These are phyloP conservation scores for Phytophthora syringae DNA, from an alignment of 352 stramenopile genomes.

Conservation along the genomic window DNA sequence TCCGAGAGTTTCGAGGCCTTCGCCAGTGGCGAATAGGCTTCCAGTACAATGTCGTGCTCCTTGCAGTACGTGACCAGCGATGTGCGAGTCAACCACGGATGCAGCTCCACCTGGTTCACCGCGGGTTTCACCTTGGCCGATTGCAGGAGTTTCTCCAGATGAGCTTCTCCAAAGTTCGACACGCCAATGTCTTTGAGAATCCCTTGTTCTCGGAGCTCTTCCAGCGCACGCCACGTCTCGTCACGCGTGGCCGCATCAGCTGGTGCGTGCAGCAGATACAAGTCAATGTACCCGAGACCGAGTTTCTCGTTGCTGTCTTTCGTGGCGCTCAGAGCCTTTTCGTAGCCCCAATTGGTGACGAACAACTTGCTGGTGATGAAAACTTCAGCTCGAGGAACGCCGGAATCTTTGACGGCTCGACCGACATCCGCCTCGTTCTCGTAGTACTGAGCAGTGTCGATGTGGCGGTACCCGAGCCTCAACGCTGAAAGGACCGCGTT, in stretches of 20 bases:
- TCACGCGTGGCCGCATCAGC: constrained; percentile 44
- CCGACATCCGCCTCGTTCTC: too few relatives aligned
- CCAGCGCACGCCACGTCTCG: constrained; percentile 48
- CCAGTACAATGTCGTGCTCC: constrained; percentile 50
- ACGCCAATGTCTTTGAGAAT: constrained; percentile 87
- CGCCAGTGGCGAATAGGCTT: constrained; percentile 68
- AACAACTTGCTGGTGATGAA: constrained; percentile 89
- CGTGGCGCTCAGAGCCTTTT: constrained; percentile 55
- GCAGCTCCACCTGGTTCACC: constrained; percentile 85
- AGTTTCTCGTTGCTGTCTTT: constrained; percentile 60
- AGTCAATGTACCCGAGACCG: constrained; percentile 81
- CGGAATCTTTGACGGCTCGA: constrained; percentile 67
- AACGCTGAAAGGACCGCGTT: too few relatives aligned
- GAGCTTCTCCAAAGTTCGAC: constrained; percentile 86
- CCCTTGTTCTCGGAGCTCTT: constrained; percentile 53
- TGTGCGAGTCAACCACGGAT: constrained; percentile 67
- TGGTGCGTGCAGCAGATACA: constrained; percentile 79
- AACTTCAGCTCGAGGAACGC: constrained; percentile 69
- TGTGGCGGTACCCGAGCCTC: too few relatives aligned
- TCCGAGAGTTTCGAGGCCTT: constrained; percentile 19
- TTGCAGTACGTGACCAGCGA: constrained; percentile 72
- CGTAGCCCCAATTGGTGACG: constrained; percentile 61
- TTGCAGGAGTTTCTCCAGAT: constrained; percentile 78
- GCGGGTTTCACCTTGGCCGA: constrained; percentile 55
- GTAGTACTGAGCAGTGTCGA: too few relatives aligned